Base-by-base conservation (phyloP, 2,329 filamentous ascomycete species). In the Diaporthe humulicola region DNA sequence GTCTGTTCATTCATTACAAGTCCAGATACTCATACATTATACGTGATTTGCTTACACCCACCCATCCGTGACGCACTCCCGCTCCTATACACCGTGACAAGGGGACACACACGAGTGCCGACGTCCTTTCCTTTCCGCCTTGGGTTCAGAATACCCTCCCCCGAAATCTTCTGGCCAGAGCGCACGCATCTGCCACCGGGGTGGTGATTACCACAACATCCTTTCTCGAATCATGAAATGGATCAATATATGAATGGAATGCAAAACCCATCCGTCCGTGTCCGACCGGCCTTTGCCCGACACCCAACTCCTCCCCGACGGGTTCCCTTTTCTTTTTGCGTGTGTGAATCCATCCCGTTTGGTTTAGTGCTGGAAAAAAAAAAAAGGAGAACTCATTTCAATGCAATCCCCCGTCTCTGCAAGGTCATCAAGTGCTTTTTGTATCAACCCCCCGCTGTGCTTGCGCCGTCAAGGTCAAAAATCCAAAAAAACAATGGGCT, bases 1-100 rank as follows among this genome's bases (percentile, higher is more conserved):
- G 25, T 10, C 42, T 36, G 52, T 28, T 64, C 48, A 54, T 72
- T 72, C 70, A 56, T 64, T 72, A 54, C 36, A 64, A 28, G 38
- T 45, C n/a, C 54, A 10, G 25, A 36, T 72, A 72, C 36, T 72
- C 70, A 56, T 72, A 72, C 57, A 64, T 38, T 64, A 56, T 64
- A 64, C 70, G 52, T 72, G 45, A 66, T 64, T 54, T n/a, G 30
- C 36, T 15, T 45, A 19, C 45, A 64, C 45, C 42, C 22, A 61
- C 10, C 57, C 48, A 50, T n/a, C 57, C 25, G 33, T 33, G 19
- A n/a, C 60, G 42, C n/a, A 45, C 15, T 64, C 38, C 38, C 36
- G 6, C 40, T 45, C 45, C 30, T 9, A 36, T 64, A 71, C 42
- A 70, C 40, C 38, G 28, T 61, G 45, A 28, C 9, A 19, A 9